phyloP scores from a whole-genome alignment of 176 grass and related monocot species.

The Lolium multiflorum region DNA sequence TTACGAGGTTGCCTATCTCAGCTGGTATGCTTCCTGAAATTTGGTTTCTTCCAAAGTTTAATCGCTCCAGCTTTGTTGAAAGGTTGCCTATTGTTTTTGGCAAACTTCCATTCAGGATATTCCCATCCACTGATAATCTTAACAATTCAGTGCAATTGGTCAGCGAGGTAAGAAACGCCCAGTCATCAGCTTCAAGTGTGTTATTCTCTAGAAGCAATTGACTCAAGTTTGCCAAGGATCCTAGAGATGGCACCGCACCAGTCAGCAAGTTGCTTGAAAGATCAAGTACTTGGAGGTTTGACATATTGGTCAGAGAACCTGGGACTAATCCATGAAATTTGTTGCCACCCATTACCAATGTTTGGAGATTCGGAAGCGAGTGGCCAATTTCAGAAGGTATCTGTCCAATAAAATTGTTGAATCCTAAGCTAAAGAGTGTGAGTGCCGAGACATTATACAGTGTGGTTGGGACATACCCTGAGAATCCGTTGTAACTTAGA shows the following conservation, averaged over 20 bases:
- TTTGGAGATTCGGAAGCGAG: conserved; percentile 25
- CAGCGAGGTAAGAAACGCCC: conserved; percentile 33
- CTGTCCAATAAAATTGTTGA: neutral
- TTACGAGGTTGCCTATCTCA: conserved; percentile 47
- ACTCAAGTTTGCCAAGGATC: conserved; percentile 11
- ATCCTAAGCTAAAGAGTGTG: neutral
- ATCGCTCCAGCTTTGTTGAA: conserved; percentile 11
- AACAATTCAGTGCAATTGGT: conserved; percentile 33
- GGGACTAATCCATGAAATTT: neutral
- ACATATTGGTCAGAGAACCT: conserved; percentile 24
- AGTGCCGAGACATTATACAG: conserved; percentile 45
- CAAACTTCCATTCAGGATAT: conserved; percentile 28
- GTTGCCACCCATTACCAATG: neutral
- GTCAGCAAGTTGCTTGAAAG: conserved; percentile 12
- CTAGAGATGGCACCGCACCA: conserved; percentile 16
- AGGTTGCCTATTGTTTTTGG: conserved; percentile 41
- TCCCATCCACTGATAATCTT: conserved; percentile 6
- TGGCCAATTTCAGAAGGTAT: conserved; percentile 23
- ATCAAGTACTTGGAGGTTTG: conserved; percentile 25
- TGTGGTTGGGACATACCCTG: neutral
- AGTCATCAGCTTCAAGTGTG: neutral
- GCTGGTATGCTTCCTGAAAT: conserved; percentile 39
- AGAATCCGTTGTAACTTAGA: conserved; percentile 9
- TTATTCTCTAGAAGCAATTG: conserved; percentile 21
- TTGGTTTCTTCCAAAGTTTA: conserved; percentile 42